phyloP scores from a whole-genome alignment of 176 grass and related monocot genomes.

The Avena eriantha region DNA sequence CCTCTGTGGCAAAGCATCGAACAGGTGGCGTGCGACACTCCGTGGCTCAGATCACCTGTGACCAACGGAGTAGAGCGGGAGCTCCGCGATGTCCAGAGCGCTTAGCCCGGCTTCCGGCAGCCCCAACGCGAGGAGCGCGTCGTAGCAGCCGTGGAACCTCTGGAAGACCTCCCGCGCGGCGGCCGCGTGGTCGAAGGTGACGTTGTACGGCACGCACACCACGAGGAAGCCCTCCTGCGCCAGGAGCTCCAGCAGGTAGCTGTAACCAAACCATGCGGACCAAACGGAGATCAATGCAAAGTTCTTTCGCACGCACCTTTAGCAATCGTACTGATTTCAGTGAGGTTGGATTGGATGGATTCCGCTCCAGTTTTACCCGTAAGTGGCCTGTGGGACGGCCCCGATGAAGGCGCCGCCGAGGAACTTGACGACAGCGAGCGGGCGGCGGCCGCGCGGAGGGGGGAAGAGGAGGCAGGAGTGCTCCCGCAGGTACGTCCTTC shows the following conservation, averaged over 20 bases:
- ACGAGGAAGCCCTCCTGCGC: slow-evolving; percentile 89
- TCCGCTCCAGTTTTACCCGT: slow-evolving; percentile 46
- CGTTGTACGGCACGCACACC: slow-evolving; percentile 84
- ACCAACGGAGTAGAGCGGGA: slow-evolving; percentile 83
- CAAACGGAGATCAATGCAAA: not conserved
- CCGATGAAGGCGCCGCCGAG: slow-evolving; percentile 93
- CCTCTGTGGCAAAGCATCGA: slow-evolving; percentile 32
- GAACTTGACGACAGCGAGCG: slow-evolving; percentile 78
- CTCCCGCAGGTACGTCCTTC: slow-evolving; percentile 54
- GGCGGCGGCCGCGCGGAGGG: slow-evolving; percentile 57
- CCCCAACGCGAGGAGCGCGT: slow-evolving; percentile 58
- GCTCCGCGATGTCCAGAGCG: slow-evolving; percentile 52
- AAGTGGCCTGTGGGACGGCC: slow-evolving; percentile 83
- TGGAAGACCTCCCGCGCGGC: slow-evolving; percentile 69
- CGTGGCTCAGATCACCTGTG: slow-evolving; percentile 60
- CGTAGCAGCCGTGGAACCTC: slow-evolving; percentile 83
- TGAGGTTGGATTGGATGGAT: not conserved
- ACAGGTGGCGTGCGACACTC: slow-evolving; percentile 9
- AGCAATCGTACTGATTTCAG: not conserved
- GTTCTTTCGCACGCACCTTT: not conserved
- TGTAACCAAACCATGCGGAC: slow-evolving; percentile 26
- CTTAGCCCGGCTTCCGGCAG: slow-evolving; percentile 64
- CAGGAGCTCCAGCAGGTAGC: slow-evolving; percentile 83
- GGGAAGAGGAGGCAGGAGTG: slow-evolving; percentile 79
- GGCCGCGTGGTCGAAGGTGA: slow-evolving; percentile 92